Evolutionary conservation across 805 yeast species (phyloP).

Genomic region (Ogataea methylovora): DNA sequence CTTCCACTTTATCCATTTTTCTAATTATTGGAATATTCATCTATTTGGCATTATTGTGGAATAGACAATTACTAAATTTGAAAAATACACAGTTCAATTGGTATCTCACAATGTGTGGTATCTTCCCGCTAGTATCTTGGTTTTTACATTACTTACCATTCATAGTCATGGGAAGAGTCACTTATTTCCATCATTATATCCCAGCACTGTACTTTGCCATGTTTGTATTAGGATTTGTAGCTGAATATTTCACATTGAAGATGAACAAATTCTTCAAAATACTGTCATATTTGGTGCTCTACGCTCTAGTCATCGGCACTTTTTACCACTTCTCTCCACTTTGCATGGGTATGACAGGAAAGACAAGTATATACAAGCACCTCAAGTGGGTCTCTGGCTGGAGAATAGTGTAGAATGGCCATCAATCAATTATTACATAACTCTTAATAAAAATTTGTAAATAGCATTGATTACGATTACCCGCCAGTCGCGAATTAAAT

Average conservation of each 20-base stretch:
- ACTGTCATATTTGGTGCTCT: slow-evolving; percentile 31
- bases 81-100: slow-evolving; percentile 10
- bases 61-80: slow-evolving; percentile 53
- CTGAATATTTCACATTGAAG: slow-evolving; percentile 36
- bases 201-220: slow-evolving; percentile 79
- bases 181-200: slow-evolving; percentile 78
- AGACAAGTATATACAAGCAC: slow-evolving; percentile 29
- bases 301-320: slow-evolving; percentile 36
- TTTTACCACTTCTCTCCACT: slow-evolving; percentile 59
- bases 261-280: slow-evolving; percentile 20
- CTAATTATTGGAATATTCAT: slow-evolving; percentile 32
- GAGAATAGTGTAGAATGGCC: slow-evolving; percentile 27
- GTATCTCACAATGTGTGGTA: slow-evolving; percentile 48
- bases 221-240: slow-evolving; percentile 43
- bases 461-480: background rate
- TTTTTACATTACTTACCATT: slow-evolving; percentile 72
- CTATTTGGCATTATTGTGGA: slow-evolving; percentile 47
- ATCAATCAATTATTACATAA: too few relatives aligned
- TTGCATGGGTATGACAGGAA: slow-evolving; percentile 60
- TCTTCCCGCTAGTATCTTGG: slow-evolving; percentile 79
- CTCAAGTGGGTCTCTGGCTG: slow-evolving; percentile 43
- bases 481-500: background rate
- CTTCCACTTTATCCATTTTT: slow-evolving; percentile 43
- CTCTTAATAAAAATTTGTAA: too few relatives aligned
- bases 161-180: slow-evolving; percentile 76